phyloP scores from a whole-genome alignment of 257 asterid species.

The Voacanga thouarsii region DNA sequence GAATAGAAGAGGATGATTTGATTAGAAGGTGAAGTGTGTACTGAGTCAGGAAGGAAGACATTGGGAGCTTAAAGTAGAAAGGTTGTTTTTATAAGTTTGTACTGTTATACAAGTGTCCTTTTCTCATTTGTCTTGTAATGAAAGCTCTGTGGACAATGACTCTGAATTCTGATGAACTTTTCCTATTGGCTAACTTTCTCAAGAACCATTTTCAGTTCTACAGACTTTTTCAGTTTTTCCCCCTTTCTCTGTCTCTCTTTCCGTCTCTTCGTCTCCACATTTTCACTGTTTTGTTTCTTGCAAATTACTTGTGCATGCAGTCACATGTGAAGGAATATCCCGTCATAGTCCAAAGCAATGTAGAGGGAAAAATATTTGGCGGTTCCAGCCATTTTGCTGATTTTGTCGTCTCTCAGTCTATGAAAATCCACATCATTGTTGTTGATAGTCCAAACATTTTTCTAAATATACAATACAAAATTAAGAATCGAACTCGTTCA shows the following conservation, averaged over 20 bases:
- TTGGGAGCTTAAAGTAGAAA: slow-evolving; percentile 4
- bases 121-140: slow-evolving; percentile 9
- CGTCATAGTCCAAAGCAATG: not conserved
- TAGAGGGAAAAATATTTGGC: not conserved
- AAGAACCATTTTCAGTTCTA: not conserved
- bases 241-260: not conserved
- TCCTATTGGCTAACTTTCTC: slow-evolving; percentile 10
- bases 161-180: slow-evolving; percentile 12
- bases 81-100: not conserved
- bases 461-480: too few relatives aligned
- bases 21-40: not conserved
- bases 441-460: too few relatives aligned
- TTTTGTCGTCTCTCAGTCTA: not conserved
- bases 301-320: slow-evolving; percentile 3
- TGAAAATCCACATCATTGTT: too few relatives aligned
- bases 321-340: slow-evolving; percentile 10
- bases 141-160: slow-evolving; percentile 20
- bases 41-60: slow-evolving; percentile 10
- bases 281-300: not conserved
- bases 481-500: too few relatives aligned
- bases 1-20: slow-evolving; percentile 4
- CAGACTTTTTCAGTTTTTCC: not conserved
- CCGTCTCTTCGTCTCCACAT: not conserved
- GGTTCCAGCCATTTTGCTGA: not conserved
- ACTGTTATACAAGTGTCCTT: not conserved